Evolutionary conservation across 768 basidiomycete genomes (phyloP), one percentile per base, ranked within the genome.

Genomic region (Chalciporus piperatus): DNA sequence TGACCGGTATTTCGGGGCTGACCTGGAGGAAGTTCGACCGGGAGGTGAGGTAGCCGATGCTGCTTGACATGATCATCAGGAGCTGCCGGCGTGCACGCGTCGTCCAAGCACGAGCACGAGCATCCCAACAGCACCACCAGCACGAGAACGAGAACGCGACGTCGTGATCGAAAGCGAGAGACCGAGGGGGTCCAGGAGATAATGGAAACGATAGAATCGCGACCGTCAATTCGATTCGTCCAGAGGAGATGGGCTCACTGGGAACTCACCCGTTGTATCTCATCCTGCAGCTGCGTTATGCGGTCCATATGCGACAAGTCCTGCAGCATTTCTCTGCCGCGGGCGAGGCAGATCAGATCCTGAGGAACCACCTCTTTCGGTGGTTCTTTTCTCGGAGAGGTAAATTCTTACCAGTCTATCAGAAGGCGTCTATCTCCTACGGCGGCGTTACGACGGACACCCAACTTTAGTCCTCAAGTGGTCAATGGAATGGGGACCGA

Each of bases 271-370:
- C 89, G 84, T 71, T 96, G 92, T 53, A 93, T 92, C 71, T 89
- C 89, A 82, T 96, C 88, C 76, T 94, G 92, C 48, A 95, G 84
- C 69, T 95, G 93, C 10, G 93, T 94, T 69, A 95, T 89, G 72
- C 92, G 86, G 78, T 95, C 92, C 93, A 94, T 94, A 76, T 90
- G 84, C 70, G 89, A 83, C 69, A 92, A 73, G 82, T 91, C 89
- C 79, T 89, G 85, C 80, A 92, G 89, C 89, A 92, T 92, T 75
- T 74, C 88, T 81, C 83, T 82, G 83, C 66, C 33, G 46, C 32
- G 27, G 45, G 55, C 52, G 37, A 56, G 39, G 32, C 25, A 50
- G 33, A 37, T 37, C n/a, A 16, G n/a, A 37, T 47, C 22, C 22
- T 38, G 28, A 46, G 45, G 41, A 16, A 11, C 27, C 4, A 10